A percentile compares a stretch with the other conserved stretches of the same genome.
Evolutionary conservation across 1,139 yeast species (phyloP).

Genomic region (Blastobotrys illinoisensis): DNA sequence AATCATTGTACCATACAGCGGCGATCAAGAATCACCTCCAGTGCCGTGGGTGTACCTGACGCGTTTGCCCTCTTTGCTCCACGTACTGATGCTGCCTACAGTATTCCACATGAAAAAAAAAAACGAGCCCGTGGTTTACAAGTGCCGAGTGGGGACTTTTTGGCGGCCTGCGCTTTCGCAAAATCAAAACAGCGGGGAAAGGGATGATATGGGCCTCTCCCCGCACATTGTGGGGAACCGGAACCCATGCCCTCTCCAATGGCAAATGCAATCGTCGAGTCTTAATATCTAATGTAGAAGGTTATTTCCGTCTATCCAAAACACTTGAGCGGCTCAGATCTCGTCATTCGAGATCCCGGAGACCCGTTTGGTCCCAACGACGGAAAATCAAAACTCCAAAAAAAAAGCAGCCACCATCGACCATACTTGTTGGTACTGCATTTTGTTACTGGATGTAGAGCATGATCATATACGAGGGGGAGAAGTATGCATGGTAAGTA

Average conservation of each 20-base stretch:
- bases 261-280: background rate
- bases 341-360: background rate
- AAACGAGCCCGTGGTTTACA: background rate
- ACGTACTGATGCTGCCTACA: background rate
- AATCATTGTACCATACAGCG: background rate
- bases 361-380: background rate
- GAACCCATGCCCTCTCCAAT: background rate
- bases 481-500: conserved; percentile 61
- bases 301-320: background rate
- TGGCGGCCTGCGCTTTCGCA: background rate
- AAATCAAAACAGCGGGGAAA: background rate
- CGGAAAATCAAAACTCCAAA: background rate
- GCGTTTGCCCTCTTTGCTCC: background rate
- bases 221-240: background rate
- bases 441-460: background rate
- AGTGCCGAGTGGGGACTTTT: background rate
- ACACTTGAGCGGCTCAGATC: background rate
- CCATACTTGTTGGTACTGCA: background rate
- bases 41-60: background rate
- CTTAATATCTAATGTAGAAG: background rate
- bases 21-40: background rate
- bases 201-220: background rate
- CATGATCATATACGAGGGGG: conserved; percentile 83
- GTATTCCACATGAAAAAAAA: background rate
- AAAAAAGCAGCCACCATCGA: background rate